A percentile compares a stretch with the other conserved stretches of the same genome.
These are phyloP conservation scores for Thraustochytrium sp. DNA, from an alignment of 352 stramenopile species.

Conservation along the genomic window DNA sequence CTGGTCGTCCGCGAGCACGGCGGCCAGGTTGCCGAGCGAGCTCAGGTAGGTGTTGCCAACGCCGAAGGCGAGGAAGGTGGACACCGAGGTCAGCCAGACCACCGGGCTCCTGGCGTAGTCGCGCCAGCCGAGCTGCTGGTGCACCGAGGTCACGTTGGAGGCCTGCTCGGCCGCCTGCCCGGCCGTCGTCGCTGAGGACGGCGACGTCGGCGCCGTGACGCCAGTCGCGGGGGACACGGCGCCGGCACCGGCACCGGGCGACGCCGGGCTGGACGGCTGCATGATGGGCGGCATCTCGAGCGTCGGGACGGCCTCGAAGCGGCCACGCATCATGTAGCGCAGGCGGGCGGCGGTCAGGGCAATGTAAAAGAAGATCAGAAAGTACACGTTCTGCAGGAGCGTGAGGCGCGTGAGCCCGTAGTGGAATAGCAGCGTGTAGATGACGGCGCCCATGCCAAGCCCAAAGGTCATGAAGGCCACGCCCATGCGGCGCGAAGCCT, in stretches of 20 bases:
- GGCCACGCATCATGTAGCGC: background rate
- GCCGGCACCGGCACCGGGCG: too few species aligned
- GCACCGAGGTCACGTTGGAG: too few species aligned
- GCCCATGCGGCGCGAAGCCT: background rate
- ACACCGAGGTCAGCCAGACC: constrained; percentile 6
- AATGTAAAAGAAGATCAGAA: background rate
- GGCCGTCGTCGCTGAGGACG: too few species aligned
- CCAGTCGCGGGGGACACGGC: too few species aligned
- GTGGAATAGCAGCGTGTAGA: background rate
- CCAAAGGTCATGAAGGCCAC: background rate
- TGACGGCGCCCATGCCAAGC: background rate
- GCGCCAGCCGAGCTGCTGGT: background rate
- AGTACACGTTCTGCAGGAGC: background rate
- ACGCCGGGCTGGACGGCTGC: background rate
- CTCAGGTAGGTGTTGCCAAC: background rate
- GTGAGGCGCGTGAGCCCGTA: background rate
- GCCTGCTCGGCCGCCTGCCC: too few species aligned
- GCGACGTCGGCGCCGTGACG: too few species aligned
- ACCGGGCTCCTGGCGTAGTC: constrained; percentile 3
- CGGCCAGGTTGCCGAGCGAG: background rate
- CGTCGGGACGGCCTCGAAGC: background rate
- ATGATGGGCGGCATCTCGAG: background rate
- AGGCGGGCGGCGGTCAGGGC: background rate
- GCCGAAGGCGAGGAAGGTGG: background rate
- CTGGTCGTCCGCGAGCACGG: background rate